A percentile compares a stretch with the other conserved stretches of the same genome.
Evolutionary conservation across 306 rosid species (phyloP).

Genomic region (Pterocarpus macrocarpus): DNA sequence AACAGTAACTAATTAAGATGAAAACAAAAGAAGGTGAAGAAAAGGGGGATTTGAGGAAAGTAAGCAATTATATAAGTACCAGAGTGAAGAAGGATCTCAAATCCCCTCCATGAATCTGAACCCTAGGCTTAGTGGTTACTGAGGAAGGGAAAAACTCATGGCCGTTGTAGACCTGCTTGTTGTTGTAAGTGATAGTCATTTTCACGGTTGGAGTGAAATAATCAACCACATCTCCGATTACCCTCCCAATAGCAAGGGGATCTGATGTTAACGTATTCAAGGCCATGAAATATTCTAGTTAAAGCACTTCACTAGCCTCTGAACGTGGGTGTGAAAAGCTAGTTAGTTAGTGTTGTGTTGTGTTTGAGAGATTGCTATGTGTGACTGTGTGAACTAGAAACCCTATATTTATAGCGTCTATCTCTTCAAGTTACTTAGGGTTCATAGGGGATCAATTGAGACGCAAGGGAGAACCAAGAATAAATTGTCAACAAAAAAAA

Average conservation of each 20-base stretch:
- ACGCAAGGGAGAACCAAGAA: not conserved
- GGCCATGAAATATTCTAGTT: constrained; percentile 17
- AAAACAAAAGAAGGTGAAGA: not conserved
- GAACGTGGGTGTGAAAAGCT: too few species aligned
- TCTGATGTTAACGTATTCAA: constrained; percentile 54
- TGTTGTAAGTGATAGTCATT: constrained; percentile 68
- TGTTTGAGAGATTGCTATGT: too few species aligned
- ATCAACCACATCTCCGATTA: constrained; percentile 88
- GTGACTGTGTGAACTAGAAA: too few species aligned
- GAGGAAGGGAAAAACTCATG: constrained; percentile 80
- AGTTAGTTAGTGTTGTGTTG: too few species aligned
- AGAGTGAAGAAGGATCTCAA: constrained; percentile 89
- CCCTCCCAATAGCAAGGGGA: constrained; percentile 81
- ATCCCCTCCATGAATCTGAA: constrained; percentile 88
- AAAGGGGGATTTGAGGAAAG: not conserved
- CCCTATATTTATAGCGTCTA: constrained; percentile 58
- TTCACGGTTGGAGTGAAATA: constrained; percentile 59
- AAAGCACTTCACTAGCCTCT: too few species aligned
- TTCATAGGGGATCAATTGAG: too few species aligned
- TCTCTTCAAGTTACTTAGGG: not conserved
- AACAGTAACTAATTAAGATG: not conserved
- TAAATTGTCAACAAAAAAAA: not conserved
- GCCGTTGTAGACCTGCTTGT: constrained; percentile 77
- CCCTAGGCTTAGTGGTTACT: constrained; percentile 72
- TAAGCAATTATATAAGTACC: constrained; percentile 45